phyloP scores from a whole-genome alignment of 1,284 basidiomycete species.

The Ustilago lituana region DNA sequence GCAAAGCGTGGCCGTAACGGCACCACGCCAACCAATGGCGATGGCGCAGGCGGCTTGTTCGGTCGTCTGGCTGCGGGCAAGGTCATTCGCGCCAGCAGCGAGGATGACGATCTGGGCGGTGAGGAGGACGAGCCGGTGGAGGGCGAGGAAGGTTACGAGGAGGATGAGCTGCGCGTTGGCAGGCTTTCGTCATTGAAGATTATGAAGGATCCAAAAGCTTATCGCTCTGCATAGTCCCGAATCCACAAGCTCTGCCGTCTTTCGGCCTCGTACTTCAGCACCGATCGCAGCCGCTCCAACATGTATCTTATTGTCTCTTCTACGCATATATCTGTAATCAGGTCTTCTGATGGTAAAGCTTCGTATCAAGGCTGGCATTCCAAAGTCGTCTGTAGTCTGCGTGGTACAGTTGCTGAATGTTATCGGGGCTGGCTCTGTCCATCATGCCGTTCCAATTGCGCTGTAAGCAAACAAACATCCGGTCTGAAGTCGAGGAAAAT shows the following conservation, averaged over 20 bases:
- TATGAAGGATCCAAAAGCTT: conserved; percentile 60
- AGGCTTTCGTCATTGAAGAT: conserved; percentile 48
- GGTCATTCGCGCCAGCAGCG: conserved; percentile 64
- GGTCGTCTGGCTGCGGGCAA: conserved; percentile 25
- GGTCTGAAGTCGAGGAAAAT: no score
- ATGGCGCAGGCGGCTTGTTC: conserved; percentile 11
- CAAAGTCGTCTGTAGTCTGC: no score
- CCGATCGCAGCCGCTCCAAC: neutral
- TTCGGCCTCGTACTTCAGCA: no score
- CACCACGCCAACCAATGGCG: conserved; percentile 29
- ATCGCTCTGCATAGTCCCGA: conserved; percentile 40
- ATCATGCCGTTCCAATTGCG: no score
- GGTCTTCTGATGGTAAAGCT: neutral
- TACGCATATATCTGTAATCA: neutral
- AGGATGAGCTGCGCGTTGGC: conserved; percentile 50
- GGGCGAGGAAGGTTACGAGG: conserved; percentile 42
- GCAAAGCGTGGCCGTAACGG: conserved; percentile 41
- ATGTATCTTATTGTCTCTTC: neutral
- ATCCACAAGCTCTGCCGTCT: neutral
- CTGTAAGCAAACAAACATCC: no score
- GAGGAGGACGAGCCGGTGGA: conserved; percentile 36
- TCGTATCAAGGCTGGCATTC: no score
- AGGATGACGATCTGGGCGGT: conserved; percentile 67
- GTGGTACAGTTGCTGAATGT: no score
- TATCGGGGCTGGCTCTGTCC: no score